These are phyloP conservation scores for Zanthoxylum bungeanum DNA, from an alignment of 345 rosid genomes.

Conservation along the genomic window DNA sequence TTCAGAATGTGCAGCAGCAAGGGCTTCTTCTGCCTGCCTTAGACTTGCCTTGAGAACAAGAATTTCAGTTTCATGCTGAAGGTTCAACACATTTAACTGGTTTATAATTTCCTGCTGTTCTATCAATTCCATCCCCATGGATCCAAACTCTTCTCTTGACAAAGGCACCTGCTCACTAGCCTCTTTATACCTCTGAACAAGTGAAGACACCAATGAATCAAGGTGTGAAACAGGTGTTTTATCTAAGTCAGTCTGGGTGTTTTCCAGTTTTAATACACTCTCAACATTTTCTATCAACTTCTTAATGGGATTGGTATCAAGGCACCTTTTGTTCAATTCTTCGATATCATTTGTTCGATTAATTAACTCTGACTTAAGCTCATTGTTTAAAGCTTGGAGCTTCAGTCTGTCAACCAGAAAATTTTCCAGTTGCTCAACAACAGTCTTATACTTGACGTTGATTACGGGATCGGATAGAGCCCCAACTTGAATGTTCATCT, in stretches of 20 bases:
- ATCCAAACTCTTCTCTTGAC: slow-evolving; percentile 38
- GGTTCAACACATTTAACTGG: slow-evolving; percentile 38
- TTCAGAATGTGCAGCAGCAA: slow-evolving; percentile 41
- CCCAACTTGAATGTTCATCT: slow-evolving; percentile 25
- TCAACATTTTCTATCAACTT: slow-evolving; percentile 53
- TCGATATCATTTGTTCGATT: slow-evolving; percentile 46
- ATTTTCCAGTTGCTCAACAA: slow-evolving; percentile 49
- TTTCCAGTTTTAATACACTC: slow-evolving; percentile 55
- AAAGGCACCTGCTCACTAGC: slow-evolving; percentile 35
- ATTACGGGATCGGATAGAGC: slow-evolving; percentile 38
- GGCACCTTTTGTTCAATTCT: slow-evolving; percentile 45
- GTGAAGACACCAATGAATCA: slow-evolving; percentile 61
- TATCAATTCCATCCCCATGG: slow-evolving; percentile 42
- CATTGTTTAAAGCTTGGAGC: slow-evolving; percentile 47
- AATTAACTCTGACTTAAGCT: slow-evolving; percentile 55
- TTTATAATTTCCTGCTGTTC: slow-evolving; percentile 48
- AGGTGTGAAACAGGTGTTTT: slow-evolving; percentile 39
- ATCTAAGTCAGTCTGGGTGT: slow-evolving; percentile 29
- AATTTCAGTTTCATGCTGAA: slow-evolving; percentile 61
- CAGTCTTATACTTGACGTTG: slow-evolving; percentile 35
- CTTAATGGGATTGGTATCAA: slow-evolving; percentile 44
- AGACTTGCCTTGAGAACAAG: slow-evolving; percentile 47
- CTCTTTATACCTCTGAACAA: slow-evolving; percentile 61
- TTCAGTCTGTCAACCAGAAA: slow-evolving; percentile 53
- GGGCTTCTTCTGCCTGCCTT: slow-evolving; percentile 53